Evolutionary conservation across 306 rosid genomes (phyloP).

Genomic region (Pterocarpus santalinus): DNA sequence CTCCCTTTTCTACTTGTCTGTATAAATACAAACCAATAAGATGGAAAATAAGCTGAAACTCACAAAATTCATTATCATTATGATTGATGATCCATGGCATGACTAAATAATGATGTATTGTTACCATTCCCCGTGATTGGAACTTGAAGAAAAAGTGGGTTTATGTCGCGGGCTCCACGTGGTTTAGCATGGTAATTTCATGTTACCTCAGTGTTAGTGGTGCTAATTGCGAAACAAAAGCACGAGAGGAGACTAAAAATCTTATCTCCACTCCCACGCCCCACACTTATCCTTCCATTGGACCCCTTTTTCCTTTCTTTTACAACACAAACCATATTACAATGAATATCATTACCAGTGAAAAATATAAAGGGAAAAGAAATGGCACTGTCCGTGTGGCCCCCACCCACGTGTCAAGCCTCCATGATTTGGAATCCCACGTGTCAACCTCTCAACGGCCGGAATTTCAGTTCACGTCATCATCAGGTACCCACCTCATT

Average conservation of each 20-base stretch:
- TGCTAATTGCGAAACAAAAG: conserved; percentile 59
- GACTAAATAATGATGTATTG: conserved; percentile 39
- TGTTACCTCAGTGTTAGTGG: conserved; percentile 19
- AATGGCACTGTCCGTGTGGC: conserved; percentile 18
- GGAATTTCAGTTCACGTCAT: conserved; percentile 61
- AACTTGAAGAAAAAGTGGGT: conserved; percentile 36
- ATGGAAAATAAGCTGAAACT: background rate
- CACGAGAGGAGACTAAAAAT: conserved; percentile 49
- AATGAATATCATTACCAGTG: conserved; percentile 43
- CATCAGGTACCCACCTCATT: conserved; percentile 52
- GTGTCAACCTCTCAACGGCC: conserved; percentile 63
- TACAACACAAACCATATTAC: conserved; percentile 6
- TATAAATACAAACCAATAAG: conserved; percentile 6
- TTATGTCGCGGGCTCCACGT: conserved; percentile 44
- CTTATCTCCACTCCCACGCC: conserved; percentile 60
- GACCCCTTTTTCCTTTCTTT: conserved; percentile 22
- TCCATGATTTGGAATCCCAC: conserved; percentile 38
- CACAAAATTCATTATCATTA: background rate
- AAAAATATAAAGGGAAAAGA: background rate
- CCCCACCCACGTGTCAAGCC: conserved; percentile 62
- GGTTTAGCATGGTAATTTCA: conserved; percentile 49
- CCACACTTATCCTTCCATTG: conserved; percentile 55
- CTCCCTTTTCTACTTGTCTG: background rate
- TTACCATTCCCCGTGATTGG: conserved; percentile 31
- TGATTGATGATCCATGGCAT: conserved; percentile 33